Percentiles rank a stretch among this genome's conserved stretches.
Conservation (phyloP, 75 land plant species). For the Sequoiadendron giganteum region DNA sequence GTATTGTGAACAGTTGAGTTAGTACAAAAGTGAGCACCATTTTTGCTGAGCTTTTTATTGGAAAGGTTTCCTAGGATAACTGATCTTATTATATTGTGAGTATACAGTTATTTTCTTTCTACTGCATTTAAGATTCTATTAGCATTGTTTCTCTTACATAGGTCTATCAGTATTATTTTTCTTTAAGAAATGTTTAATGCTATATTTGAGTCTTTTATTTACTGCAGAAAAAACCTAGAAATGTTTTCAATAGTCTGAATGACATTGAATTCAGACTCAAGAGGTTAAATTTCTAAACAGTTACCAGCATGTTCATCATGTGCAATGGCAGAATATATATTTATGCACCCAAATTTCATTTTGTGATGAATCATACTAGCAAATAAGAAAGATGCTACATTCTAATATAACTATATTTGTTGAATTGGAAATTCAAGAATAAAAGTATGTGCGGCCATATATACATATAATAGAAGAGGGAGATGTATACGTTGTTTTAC, state of each 20-base stretch:
- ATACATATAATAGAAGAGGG: constrained; percentile 4
- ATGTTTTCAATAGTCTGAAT: not conserved
- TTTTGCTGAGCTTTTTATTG: no score
- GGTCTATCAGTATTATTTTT: not conserved
- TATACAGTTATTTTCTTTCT: no score
- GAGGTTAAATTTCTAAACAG: not conserved
- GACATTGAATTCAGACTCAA: not conserved
- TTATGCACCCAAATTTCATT: not conserved
- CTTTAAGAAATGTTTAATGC: not conserved
- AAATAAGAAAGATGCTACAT: not conserved
- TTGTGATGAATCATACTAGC: not conserved
- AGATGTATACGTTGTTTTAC: constrained; percentile 72
- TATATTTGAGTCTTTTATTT: not conserved
- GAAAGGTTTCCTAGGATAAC: no score
- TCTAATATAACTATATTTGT: not conserved
- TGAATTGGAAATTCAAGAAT: not conserved
- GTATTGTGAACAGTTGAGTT: not conserved
- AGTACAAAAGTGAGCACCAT: not conserved
- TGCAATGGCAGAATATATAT: not conserved
- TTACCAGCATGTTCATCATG: not conserved
- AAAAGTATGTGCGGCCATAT: not conserved
- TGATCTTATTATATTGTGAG: no score
- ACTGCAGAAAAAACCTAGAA: not conserved
- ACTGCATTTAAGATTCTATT: no score
- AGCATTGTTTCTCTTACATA: no score